phyloP scores from a whole-genome alignment of 2,329 filamentous ascomycete genomes.

The Botrytis pseudocinerea region DNA sequence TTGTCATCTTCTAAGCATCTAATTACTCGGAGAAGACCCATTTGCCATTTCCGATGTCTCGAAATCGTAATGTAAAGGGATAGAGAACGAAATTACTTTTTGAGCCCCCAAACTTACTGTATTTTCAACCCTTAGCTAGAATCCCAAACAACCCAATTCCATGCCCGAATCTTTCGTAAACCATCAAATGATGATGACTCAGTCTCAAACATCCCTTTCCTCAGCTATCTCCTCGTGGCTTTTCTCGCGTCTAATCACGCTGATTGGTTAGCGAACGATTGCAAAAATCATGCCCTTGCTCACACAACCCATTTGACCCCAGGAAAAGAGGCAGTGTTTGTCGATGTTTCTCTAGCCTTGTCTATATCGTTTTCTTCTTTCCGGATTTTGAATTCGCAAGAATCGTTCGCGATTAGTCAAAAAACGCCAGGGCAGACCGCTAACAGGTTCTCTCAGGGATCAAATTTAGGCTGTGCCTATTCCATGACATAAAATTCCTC shows the following conservation, averaged over 20 bases:
- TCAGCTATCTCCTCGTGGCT: constrained; percentile 6
- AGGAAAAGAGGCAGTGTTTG: constrained; percentile 4
- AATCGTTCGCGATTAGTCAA: neutral
- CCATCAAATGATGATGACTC: constrained; percentile 10
- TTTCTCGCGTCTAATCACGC: neutral
- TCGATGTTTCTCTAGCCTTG: constrained; percentile 11
- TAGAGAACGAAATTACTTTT: neutral
- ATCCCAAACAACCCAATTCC: neutral
- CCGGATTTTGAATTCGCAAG: neutral
- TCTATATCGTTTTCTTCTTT: neutral
- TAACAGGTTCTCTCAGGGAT: neutral
- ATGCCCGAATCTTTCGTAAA: constrained; percentile 5
- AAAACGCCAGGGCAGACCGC: constrained; percentile 14
- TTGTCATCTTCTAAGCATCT: neutral
- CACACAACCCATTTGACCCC: neutral
- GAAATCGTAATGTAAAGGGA: neutral
- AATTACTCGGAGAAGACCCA: neutral
- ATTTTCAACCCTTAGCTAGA: neutral
- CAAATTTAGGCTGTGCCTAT: neutral
- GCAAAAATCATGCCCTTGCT: neutral
- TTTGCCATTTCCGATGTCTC: neutral
- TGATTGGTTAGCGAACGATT: neutral
- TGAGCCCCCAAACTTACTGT: constrained; percentile 4
- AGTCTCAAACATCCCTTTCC: neutral
- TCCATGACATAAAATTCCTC: neutral